Evolutionary conservation across 495 filamentous ascomycete species (phyloP).

Genomic region (Clohesyomyces aquaticus): DNA sequence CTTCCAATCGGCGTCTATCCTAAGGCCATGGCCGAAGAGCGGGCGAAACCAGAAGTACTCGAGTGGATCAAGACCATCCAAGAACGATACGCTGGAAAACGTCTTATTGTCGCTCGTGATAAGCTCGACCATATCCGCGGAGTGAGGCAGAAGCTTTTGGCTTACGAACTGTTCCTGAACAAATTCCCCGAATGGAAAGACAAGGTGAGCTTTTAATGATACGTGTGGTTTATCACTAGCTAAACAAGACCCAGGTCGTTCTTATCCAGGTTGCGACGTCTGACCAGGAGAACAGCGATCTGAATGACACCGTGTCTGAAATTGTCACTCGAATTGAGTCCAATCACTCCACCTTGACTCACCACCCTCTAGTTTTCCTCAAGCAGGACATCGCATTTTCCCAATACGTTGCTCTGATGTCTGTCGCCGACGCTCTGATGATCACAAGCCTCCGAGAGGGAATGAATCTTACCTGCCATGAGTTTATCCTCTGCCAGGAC

Average conservation of each 20-base stretch:
- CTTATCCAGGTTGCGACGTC: conserved; percentile 92
- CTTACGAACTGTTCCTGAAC: conserved; percentile 92
- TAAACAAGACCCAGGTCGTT: conserved; percentile 58
- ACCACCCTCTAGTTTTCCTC: conserved; percentile 90
- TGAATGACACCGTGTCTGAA: conserved; percentile 83
- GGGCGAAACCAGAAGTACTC: conserved; percentile 71
- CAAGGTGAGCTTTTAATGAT: conserved; percentile 53
- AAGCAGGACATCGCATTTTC: conserved; percentile 90
- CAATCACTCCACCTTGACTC: conserved; percentile 79
- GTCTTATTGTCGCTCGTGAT: conserved; percentile 86
- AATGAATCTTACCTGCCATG: conserved; percentile 92
- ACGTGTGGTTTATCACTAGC: neutral
- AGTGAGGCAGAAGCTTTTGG: conserved; percentile 86
- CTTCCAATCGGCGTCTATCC: conserved; percentile 84
- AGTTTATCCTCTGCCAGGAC: conserved; percentile 92
- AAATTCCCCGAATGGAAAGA: conserved; percentile 87
- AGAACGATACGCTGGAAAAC: conserved; percentile 80
- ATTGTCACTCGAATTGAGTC: conserved; percentile 94
- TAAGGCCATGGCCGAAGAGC: conserved; percentile 68
- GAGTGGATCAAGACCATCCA: conserved; percentile 78
- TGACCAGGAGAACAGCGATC: conserved; percentile 80
- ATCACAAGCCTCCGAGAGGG: conserved; percentile 92
- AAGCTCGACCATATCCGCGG: conserved; percentile 91
- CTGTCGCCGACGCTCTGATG: conserved; percentile 86
- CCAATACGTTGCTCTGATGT: conserved; percentile 86